Conservation (phyloP, 768 basidiomycete genomes). For the Auricularia cornea region DNA sequence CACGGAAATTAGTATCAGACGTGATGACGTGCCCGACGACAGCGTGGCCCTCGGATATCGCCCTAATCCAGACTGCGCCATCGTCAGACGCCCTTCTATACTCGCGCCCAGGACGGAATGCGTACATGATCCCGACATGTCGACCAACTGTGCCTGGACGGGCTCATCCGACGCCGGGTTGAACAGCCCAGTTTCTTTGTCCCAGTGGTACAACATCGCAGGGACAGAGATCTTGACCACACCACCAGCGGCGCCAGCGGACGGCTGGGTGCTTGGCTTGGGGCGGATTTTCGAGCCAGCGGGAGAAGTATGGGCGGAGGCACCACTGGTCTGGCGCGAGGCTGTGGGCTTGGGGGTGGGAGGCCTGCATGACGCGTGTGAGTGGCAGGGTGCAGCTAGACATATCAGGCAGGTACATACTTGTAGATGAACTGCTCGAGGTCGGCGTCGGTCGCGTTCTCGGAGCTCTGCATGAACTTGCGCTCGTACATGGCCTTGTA, state of each 20-base stretch:
- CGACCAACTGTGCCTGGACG: constrained; percentile 8
- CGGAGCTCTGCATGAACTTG: constrained; percentile 69
- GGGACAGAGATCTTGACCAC: neutral
- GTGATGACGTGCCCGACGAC: constrained; percentile 54
- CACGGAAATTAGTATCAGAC: constrained; percentile 49
- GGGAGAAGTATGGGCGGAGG: neutral
- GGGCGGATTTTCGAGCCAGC: neutral
- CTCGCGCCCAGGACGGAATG: too few species aligned
- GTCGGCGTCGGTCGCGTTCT: constrained; percentile 55
- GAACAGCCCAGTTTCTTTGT: neutral
- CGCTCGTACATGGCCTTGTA: constrained; percentile 96
- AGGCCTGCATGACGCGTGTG: neutral
- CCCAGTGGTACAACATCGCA: neutral
- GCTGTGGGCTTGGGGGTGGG: neutral
- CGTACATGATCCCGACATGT: constrained; percentile 5
- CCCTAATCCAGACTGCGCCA: constrained; percentile 10
- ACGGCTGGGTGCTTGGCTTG: neutral
- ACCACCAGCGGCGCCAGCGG: neutral
- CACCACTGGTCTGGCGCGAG: neutral
- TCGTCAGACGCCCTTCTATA: neutral
- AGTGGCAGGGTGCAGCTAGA: neutral
- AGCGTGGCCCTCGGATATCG: constrained; percentile 29
- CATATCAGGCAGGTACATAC: constrained; percentile 44
- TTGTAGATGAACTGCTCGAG: constrained; percentile 75
- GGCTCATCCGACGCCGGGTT: neutral